Percentiles rank a stretch among this genome's conserved stretches.
Evolutionary conservation across 208 protist genomes (phyloP).

Genomic region (Lotmaria passim): DNA sequence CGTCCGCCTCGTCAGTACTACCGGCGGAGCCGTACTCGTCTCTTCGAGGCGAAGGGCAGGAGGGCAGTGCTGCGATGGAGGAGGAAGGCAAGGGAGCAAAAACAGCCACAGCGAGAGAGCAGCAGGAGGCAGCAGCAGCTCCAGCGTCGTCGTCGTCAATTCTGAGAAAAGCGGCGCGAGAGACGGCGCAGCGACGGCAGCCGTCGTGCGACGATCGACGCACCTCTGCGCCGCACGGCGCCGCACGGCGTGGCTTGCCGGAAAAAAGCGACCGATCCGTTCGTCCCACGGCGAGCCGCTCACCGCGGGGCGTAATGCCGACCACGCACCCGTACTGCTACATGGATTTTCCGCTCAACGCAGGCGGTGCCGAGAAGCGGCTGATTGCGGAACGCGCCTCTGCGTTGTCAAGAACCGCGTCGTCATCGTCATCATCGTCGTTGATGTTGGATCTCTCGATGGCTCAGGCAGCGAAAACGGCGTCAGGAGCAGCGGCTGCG

Average conservation of each 20-base stretch:
- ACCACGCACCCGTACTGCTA: constrained; percentile 34
- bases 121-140: too few relatives aligned
- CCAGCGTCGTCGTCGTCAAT: too few relatives aligned
- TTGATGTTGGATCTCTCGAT: too few relatives aligned
- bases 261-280: not conserved
- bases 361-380: not conserved
- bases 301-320: constrained; percentile 11
- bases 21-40: constrained; percentile 8
- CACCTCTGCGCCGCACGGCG: not conserved
- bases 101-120: too few relatives aligned
- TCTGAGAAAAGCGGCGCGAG: not conserved
- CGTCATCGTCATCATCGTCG: not conserved
- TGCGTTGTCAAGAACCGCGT: not conserved
- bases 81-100: not conserved
- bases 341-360: not conserved
- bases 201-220: not conserved
- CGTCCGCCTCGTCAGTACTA: not conserved
- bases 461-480: too few relatives aligned
- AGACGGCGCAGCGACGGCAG: not conserved
- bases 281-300: not conserved
- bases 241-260: too few relatives aligned
- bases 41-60: not conserved
- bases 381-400: not conserved
- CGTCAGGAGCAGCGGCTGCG: too few relatives aligned
- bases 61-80: not conserved